Evolutionary conservation across 352 stramenopile species (phyloP), one percentile per base, ranked within the genome.

Genomic region (Phytophthora pisi): DNA sequence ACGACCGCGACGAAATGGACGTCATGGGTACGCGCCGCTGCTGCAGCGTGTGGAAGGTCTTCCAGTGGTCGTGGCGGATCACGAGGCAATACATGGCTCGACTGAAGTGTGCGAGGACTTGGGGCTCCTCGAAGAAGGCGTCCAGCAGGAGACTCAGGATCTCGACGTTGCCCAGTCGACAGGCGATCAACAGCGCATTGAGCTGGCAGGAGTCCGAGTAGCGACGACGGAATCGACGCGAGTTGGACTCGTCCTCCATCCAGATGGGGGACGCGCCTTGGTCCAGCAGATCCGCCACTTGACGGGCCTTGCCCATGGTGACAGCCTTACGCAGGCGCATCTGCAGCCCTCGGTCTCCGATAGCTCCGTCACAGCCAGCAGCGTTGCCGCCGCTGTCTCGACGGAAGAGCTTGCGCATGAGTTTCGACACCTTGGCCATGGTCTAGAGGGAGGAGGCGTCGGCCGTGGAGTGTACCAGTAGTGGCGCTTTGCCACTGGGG

Each of bases 61-160:
- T 70, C 79, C 79, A 93, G 52, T 91, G 77, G 43, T 58, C 78
- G 42, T 76, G 70, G 4, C 75, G 82, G 52, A 93, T 90, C 47
- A 84, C 79, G 10, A 90, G 64, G 63, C 72, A 84, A 69, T 91
- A 91, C 82, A 93, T 91, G 30, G 78, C 76, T 20, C 74, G 70
- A 4, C 79, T 84, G 66, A 85, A 93, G 46, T 78, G 64, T 0
- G 51, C 16, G 5, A 91, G 72, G 3, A 83, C 58, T 55, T 79
- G 56, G 8, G 72, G 74, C n/a, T 82, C 66, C 10, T 75, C 56
- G 53, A 86, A 86, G 51, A 89, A 87, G 45, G 74, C 76, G 66
- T 93, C 78, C 23, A 93, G 72, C 23, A 93, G 57, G 45, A 93
- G 50, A 52, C 71, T 75, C 54, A 93, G 58, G 4, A 90, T 74